Evolutionary conservation across 495 filamentous ascomycete genomes (phyloP), one percentile per base, ranked within the genome.

Genomic region (Xylaria grammica): DNA sequence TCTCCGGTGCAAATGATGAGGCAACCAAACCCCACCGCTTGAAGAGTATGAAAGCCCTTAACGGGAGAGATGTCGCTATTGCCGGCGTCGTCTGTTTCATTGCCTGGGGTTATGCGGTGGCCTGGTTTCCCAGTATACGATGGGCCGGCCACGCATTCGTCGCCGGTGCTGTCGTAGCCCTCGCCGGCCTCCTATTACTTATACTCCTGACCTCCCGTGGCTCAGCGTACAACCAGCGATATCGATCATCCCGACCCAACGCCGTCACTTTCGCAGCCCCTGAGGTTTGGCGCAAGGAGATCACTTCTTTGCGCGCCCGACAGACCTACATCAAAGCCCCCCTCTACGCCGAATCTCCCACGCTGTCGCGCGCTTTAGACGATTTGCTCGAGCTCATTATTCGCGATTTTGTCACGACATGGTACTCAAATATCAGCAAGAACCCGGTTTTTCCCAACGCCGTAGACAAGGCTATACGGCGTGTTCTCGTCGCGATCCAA

Each of bases 361-460:
- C 89, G 51, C 86, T 98, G 22, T 96, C 93, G 6, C 87, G 88
- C 67, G 87, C 87, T 26, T 78, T 97, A 61, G 93, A 98, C 75
- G 87, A 89, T 54, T 76, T 98, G 27, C 82, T 99, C 36, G 85
- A 89, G 26, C 80, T 91, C 38, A 84, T 96, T 57, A 80, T 91
- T 50, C 85, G 92, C 46, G 93, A 97, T 73, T 97, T 97, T 73
- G 85, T 99, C 40, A 85, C 83, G 36, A 89, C 89, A 11, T 99
- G 95, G 95, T 97, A 97, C 74, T 81, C 82, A 10, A 85, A 86
- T 67, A 97, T 99, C 74, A 97, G 90, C 74, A 84, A 83, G 44
- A 92, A 90, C 70, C 88, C 89, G 1, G 84, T 81, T 3, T 98
- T 99, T 69, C 74, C 85, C 38, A 89, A 95, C 70, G 91, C 97